Conservation (phyloP, 1,284 basidiomycete species). For the Cryptococcus neoformans region DNA sequence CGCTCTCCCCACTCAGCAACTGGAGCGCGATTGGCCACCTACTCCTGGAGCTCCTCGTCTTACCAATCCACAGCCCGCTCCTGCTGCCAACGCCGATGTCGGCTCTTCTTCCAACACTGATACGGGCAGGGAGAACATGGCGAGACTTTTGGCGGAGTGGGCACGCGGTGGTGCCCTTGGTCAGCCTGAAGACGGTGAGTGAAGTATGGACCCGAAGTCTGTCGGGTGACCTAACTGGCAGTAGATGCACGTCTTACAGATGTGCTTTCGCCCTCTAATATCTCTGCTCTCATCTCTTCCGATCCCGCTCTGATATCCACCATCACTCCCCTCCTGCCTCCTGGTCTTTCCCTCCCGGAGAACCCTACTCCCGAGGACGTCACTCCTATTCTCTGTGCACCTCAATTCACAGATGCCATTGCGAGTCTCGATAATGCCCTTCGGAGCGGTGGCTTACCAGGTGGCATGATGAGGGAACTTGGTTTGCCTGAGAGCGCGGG, state of each 20-base stretch:
- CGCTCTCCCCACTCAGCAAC: slow-evolving; percentile 15
- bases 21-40: slow-evolving; percentile 19
- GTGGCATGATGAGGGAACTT: slow-evolving; percentile 42
- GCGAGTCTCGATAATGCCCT: slow-evolving; percentile 45
- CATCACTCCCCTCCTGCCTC: slow-evolving; percentile 38
- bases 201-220: background rate
- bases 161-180: slow-evolving; percentile 24
- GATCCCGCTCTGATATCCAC: slow-evolving; percentile 28
- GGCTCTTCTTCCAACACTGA: slow-evolving; percentile 4
- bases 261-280: slow-evolving; percentile 38
- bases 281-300: slow-evolving; percentile 29
- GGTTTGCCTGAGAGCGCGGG: slow-evolving; percentile 38
- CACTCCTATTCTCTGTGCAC: slow-evolving; percentile 39
- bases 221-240: background rate
- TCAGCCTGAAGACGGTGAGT: slow-evolving; percentile 13
- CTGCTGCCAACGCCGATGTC: slow-evolving; percentile 1
- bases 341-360: slow-evolving; percentile 28
- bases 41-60: slow-evolving; percentile 30
- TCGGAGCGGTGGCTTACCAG: slow-evolving; percentile 41
- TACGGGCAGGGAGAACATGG: slow-evolving; percentile 27
- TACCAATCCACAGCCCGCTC: slow-evolving; percentile 22
- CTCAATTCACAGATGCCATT: slow-evolving; percentile 46
- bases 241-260: slow-evolving; percentile 40
- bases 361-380: slow-evolving; percentile 33
- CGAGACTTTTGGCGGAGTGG: slow-evolving; percentile 37